Evolutionary conservation across 495 filamentous ascomycete species (phyloP), one percentile per base, ranked within the genome.

Genomic region (Pyrenula aspistea): DNA sequence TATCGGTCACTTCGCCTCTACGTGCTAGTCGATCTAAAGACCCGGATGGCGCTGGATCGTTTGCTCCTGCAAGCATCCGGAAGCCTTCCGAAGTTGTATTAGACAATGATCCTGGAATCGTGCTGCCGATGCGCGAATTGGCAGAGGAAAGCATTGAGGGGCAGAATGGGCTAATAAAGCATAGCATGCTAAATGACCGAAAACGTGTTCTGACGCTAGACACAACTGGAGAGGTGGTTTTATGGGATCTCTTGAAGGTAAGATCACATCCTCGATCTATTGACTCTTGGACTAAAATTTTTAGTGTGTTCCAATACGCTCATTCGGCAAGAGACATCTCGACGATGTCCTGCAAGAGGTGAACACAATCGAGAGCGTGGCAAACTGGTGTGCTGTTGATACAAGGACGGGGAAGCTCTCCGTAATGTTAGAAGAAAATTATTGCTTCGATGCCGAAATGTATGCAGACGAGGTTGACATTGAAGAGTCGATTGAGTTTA

Each of bases 391-490:
- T 65, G 84, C 86, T 12, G 87, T 97, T 52, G 91, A 98, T 64
- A 92, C 90, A 24, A 83, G 91, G 56, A 97, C 93, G 2, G 93
- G 93, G 48, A 85, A 86, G 59, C 69, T 98, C 56, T 90, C 90
- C 2, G 91, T 94, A 24, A 86, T 96, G 12, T 68, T 98, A 20
- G 93, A 97, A 62, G 88, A 91, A 50, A 95, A 93, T 62, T 91
- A 93, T 59, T 97, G 93, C 66, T 98, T 98, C 63, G 94, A 97
- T 69, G 94, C 91, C 42, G 93, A 98, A 66, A 86, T 94, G 71
- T 98, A 98, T 66, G 91, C 91, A 0, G 93, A 97, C 65, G 89
- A 96, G 65, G 70, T 89, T 10, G 71, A 82, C 15, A 55, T 92
- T 52, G 77, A 85, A 20, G 86, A 94, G 59, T 73, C 79, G 12